Evolutionary conservation across 1,139 yeast genomes (phyloP).

Genomic region (Nakaseomyces kungkrabaensis): DNA sequence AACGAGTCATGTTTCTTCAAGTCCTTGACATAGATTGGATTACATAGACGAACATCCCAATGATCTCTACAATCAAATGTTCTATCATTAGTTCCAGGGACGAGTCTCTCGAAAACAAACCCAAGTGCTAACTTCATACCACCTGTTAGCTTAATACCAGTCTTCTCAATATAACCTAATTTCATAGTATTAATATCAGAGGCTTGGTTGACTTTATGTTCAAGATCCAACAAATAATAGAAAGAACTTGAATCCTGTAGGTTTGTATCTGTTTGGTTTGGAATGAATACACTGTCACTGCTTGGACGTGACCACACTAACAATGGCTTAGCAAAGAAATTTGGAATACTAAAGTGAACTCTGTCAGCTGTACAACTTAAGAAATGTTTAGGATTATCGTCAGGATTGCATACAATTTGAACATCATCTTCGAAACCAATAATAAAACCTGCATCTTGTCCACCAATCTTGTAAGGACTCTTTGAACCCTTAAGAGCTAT

Average conservation of each 20-base stretch:
- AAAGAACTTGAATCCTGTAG: conserved; percentile 43
- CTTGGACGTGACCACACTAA: conserved; percentile 53
- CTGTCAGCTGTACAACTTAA: conserved; percentile 55
- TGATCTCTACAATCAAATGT: conserved; percentile 57
- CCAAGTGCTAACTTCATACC: conserved; percentile 53
- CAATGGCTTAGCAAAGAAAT: conserved; percentile 49
- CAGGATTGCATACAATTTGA: conserved; percentile 47
- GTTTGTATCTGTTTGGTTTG: conserved; percentile 33
- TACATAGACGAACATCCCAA: conserved; percentile 50
- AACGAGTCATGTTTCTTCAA: conserved; percentile 58
- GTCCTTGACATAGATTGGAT: conserved; percentile 51
- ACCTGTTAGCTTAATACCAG: conserved; percentile 49
- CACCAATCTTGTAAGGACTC: conserved; percentile 65
- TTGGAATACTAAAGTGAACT: conserved; percentile 62
- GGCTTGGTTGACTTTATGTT: conserved; percentile 14
- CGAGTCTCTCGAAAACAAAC: conserved; percentile 45
- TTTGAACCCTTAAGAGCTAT: conserved; percentile 56
- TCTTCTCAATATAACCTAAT: conserved; percentile 36
- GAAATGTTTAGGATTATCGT: conserved; percentile 53
- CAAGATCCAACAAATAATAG: conserved; percentile 37
- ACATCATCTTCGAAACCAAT: conserved; percentile 70
- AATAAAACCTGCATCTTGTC: conserved; percentile 68
- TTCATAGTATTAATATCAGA: conserved; percentile 19
- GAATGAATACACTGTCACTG: conserved; percentile 35
- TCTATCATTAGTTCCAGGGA: conserved; percentile 30